Evolutionary conservation across 2,329 filamentous ascomycete species (phyloP), one percentile per base, ranked within the genome.

Genomic region (Septoria petroselini): DNA sequence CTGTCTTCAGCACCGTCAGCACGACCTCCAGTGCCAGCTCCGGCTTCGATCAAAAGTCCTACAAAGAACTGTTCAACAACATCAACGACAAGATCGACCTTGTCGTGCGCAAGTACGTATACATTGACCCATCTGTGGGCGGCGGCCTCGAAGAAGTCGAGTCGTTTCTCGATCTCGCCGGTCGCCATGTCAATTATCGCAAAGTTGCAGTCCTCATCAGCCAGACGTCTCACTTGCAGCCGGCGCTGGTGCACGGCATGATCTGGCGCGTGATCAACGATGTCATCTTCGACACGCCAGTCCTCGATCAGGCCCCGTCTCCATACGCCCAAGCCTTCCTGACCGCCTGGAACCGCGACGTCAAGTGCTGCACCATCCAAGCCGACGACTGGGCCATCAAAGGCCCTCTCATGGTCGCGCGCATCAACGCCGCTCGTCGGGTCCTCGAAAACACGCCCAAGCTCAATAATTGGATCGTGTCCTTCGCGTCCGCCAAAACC

Each of bases 241-340:
- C 35, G 8, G 15, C 52, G 9, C 42, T 54, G 7, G 18, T 54
- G 11, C 33, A 33, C 19, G 48, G 52, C 19, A 34, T 54, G 29
- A 30, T 51, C 19, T 54, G 52, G 52, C 52, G 42, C 19, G 31
- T 47, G 9, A 33, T 39, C 14, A 25, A 29, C 14, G 41, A 37
- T 6, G 12, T 30, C 5, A 48, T 54, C 15, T 46, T 54, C 19
- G 37, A 37, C 23, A 27, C 18, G 9, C 42, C 52, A 2, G 18
- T 54, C 1, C 41, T 54, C 2, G 43, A 54, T 31, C 39, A 47
- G 34, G 41, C 39, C 1, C 37, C 19, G 3, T 51, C 47, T 2
- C 40, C 21, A 9, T 33, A 23, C 27, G 44, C 50, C 14, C n/a
- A 34, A 14, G 33, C 31, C 4, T 52, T 52, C 14, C 14, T 40